Base-by-base conservation (phyloP, 1,284 basidiomycete species). In the Moniliophthora roreri region DNA sequence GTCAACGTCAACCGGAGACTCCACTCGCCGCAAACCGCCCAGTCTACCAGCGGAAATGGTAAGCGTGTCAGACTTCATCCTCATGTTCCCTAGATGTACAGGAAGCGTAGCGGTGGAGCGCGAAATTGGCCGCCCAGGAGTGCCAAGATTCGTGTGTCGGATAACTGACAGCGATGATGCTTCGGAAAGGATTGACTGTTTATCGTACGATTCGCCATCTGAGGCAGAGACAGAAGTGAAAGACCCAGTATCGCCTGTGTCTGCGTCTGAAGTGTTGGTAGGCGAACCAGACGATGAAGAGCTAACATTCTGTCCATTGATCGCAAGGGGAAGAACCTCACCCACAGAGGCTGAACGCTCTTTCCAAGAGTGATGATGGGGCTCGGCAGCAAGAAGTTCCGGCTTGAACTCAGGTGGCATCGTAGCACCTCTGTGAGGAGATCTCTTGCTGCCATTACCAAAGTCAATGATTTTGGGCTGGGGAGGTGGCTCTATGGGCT, bases 1-100 rank as follows among this genome's bases (percentile, higher is more conserved):
- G 64, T 91, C 81, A 70, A 78, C 72, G 58, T 79, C 77, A 16
- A 61, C 53, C 7, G 70, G 69, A 51, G 71, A 74, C 40, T 74
- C 71, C 15, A 70, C 26, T 13, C 23, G 36, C 21, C 49, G 49
- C 34, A 50, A 32, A 32, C 28, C 28, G 11, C 28, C 28, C 11
- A 32, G 28, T 32, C 28, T 32, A 6, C 28, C 28, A 16, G 37
- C 23, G 16, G 37, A 26, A 10, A 40, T n/a, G 35, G 52, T 26
- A 32, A 20, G 52, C 15, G 24, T 46, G 26, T 53, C 52, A 35
- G 24, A 32, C 16, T 35, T 38, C 10, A 34, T 47, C 16, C 51
- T 37, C 13, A 46, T 16, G 23, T 47, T 41, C 32, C 21, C 6
- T 13, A 42, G 34, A 45, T 51, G 47, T 13, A 63, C 60, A 16